These are phyloP conservation scores for Cyclotella atomus DNA, from an alignment of 108 stramenopile species.

Conservation along the genomic window DNA sequence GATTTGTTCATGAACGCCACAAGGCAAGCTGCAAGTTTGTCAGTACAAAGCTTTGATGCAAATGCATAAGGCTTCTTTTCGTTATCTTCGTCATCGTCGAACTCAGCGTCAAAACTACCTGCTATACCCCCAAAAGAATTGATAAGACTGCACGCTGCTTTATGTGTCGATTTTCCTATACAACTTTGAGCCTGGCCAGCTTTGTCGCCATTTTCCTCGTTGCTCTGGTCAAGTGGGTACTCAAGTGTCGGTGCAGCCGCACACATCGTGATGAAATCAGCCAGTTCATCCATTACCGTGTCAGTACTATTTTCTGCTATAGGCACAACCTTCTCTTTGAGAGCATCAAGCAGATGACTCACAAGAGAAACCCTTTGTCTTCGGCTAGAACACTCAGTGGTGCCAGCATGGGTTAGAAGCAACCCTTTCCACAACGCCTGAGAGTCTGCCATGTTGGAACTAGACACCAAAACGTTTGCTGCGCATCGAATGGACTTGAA, in stretches of 20 bases:
- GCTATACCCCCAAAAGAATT: slow-evolving; percentile 65
- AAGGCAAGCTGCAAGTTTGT: slow-evolving; percentile 36
- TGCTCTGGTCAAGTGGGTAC: neutral
- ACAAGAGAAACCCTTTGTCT: slow-evolving; percentile 38
- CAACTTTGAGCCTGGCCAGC: neutral
- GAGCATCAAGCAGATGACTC: slow-evolving; percentile 18
- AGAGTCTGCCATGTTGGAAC: slow-evolving; percentile 1
- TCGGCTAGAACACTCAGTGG: slow-evolving; percentile 27
- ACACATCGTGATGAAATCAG: slow-evolving; percentile 46
- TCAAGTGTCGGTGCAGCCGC: slow-evolving; percentile 31
- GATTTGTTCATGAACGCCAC: slow-evolving; percentile 21
- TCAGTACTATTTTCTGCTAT: slow-evolving; percentile 22
- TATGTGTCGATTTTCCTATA: slow-evolving; percentile 57
- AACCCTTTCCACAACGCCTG: slow-evolving; percentile 49
- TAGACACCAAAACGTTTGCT: slow-evolving; percentile 44
- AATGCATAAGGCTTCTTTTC: slow-evolving; percentile 62
- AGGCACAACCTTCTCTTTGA: slow-evolving; percentile 37
- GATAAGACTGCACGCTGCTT: slow-evolving; percentile 63
- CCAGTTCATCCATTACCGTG: slow-evolving; percentile 21
- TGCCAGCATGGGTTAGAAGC: slow-evolving; percentile 71
- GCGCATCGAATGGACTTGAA: slow-evolving; percentile 52
- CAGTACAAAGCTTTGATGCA: slow-evolving; percentile 51
- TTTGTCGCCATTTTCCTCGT: neutral
- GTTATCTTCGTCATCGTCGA: slow-evolving; percentile 63
- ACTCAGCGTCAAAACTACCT: slow-evolving; percentile 53